Percentiles rank a stretch among this genome's conserved stretches.
These are phyloP conservation scores for Tolypocladium sp. DNA, from an alignment of 2,329 filamentous ascomycete genomes.

Conservation along the genomic window DNA sequence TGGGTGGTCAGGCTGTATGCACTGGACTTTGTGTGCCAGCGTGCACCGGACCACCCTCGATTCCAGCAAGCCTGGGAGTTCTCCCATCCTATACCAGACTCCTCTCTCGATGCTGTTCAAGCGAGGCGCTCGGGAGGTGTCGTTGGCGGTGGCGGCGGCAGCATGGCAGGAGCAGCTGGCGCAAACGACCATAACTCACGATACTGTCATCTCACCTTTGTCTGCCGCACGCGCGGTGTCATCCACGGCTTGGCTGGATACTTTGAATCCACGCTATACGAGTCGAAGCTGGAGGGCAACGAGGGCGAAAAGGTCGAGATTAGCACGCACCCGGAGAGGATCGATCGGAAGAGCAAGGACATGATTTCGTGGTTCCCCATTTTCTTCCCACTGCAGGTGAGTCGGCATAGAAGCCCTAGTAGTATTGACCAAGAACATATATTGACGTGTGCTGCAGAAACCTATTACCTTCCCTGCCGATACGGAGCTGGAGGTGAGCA, in stretches of 20 bases:
- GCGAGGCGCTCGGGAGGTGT: conserved; percentile 54
- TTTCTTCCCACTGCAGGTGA: conserved; percentile 89
- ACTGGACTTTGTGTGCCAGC: conserved; percentile 72
- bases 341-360: conserved; percentile 85
- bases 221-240: conserved; percentile 67
- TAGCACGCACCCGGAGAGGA: conserved; percentile 85
- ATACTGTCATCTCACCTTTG: conserved; percentile 70
- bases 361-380: conserved; percentile 99
- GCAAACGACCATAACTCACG: conserved; percentile 88
- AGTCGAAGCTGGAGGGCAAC: conserved; percentile 31
- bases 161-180: conserved; percentile 66
- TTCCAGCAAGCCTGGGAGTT: conserved; percentile 78
- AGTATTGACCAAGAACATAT: background rate
- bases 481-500: conserved; percentile 78
- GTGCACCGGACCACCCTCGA: conserved; percentile 45
- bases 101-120: conserved; percentile 45
- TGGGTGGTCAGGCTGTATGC: conserved; percentile 92
- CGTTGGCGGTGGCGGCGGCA: conserved; percentile 59
- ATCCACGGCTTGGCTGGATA: conserved; percentile 90
- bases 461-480: conserved; percentile 80
- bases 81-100: conserved; percentile 58
- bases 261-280: conserved; percentile 93
- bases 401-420: conserved; percentile 12
- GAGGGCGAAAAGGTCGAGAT: conserved; percentile 60
- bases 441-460: conserved; percentile 40